Evolutionary conservation across 371 early-diverging fungal species (phyloP).

Genomic region (Mucor indicus): DNA sequence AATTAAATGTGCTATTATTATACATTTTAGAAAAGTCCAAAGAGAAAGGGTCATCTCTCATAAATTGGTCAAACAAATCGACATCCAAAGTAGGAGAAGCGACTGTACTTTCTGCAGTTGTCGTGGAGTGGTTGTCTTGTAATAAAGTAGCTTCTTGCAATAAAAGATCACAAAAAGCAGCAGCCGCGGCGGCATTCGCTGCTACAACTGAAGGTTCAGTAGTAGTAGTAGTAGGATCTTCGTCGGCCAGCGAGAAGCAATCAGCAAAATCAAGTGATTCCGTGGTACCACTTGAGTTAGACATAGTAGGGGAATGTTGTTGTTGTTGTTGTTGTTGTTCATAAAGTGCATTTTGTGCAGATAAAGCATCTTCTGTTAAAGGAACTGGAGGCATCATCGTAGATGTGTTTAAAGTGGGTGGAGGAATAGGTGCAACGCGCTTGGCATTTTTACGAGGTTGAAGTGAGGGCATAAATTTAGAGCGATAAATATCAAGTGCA

Average conservation of each 20-base stretch:
- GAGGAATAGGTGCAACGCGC: slow-evolving; percentile 25
- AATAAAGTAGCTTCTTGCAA: slow-evolving; percentile 11
- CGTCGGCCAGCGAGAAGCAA: slow-evolving; percentile 49
- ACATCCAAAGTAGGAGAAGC: slow-evolving; percentile 14
- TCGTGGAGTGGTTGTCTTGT: not conserved
- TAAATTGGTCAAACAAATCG: slow-evolving; percentile 36
- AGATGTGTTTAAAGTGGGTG: slow-evolving; percentile 4
- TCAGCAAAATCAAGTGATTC: slow-evolving; percentile 45
- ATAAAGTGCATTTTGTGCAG: slow-evolving; percentile 40
- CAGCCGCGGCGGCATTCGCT: slow-evolving; percentile 3
- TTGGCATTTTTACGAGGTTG: slow-evolving; percentile 36
- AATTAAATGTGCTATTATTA: slow-evolving; percentile 6
- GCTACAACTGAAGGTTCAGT: slow-evolving; percentile 1
- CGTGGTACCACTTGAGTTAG: slow-evolving; percentile 28
- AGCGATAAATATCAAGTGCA: slow-evolving; percentile 45
- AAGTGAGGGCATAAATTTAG: slow-evolving; percentile 42
- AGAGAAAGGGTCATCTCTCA: slow-evolving; percentile 23
- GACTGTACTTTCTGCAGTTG: slow-evolving; percentile 1
- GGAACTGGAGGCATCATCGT: slow-evolving; percentile 7
- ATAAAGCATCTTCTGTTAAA: slow-evolving; percentile 24
- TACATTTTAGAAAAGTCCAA: slow-evolving; percentile 19
- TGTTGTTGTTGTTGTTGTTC: slow-evolving; percentile 2
- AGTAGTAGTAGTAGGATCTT: too few relatives aligned
- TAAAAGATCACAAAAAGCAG: slow-evolving; percentile 20
- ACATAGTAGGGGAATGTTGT: slow-evolving; percentile 17